These are phyloP conservation scores for Hypoxylon sp. DNA, from an alignment of 2,329 filamentous ascomycete species.

Conservation along the genomic window DNA sequence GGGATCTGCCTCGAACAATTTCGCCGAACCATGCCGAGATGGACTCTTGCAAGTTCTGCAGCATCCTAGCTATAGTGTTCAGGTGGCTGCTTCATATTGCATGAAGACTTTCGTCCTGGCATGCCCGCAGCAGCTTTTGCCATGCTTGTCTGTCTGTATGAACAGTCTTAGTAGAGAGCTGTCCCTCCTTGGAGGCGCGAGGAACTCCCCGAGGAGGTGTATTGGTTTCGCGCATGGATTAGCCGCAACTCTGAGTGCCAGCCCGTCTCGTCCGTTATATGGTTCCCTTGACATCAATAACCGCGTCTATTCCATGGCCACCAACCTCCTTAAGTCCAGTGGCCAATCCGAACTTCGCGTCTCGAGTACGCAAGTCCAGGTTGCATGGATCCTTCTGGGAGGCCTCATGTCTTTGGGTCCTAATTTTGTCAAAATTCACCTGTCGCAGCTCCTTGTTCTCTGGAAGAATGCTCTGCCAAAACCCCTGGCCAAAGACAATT, in stretches of 20 bases:
- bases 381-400: slow-evolving; percentile 97
- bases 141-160: slow-evolving; percentile 95
- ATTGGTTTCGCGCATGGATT: slow-evolving; percentile 93
- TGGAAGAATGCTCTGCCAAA: slow-evolving; percentile 99
- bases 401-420: slow-evolving; percentile 96
- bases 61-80: slow-evolving; percentile 96
- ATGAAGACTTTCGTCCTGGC: slow-evolving; percentile 89
- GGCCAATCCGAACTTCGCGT: slow-evolving; percentile 90
- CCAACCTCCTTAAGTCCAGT: slow-evolving; percentile 91
- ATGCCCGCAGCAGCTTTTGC: slow-evolving; percentile 91
- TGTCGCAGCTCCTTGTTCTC: slow-evolving; percentile 90
- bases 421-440: slow-evolving; percentile 98
- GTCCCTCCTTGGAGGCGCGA: slow-evolving; percentile 78
- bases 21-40: slow-evolving; percentile 89
- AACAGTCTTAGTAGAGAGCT: slow-evolving; percentile 93
- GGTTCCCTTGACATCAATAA: slow-evolving; percentile 97
- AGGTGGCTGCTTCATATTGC: slow-evolving; percentile 89
- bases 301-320: slow-evolving; percentile 90
- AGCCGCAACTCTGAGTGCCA: slow-evolving; percentile 90
- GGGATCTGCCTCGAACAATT: slow-evolving; percentile 82
- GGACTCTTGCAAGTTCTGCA: slow-evolving; percentile 90
- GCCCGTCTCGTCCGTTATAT: slow-evolving; percentile 88
- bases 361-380: slow-evolving; percentile 95
- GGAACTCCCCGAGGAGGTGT: slow-evolving; percentile 86
- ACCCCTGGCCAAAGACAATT: slow-evolving; percentile 92